Percentiles rank a stretch among this genome's conserved stretches.
Conservation (phyloP, 768 basidiomycete species). For the Rhodotorula graminis region DNA sequence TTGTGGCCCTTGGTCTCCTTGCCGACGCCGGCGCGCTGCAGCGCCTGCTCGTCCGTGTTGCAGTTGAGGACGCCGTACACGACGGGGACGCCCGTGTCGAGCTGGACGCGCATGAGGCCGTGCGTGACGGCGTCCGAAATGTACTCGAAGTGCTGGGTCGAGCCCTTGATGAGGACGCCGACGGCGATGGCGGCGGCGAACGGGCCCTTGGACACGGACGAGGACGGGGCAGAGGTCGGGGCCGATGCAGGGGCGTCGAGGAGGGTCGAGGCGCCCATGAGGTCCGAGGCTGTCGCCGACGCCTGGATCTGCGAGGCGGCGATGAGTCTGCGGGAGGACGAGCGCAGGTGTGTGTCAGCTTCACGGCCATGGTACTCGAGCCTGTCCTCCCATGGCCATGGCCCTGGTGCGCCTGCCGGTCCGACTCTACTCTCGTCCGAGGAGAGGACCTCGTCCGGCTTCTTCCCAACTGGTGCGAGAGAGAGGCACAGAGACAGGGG, state of each 20-base stretch:
- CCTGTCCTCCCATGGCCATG: too few species aligned
- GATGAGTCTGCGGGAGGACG: constrained; percentile 61
- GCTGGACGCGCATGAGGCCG: constrained; percentile 86
- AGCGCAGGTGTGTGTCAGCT: neutral
- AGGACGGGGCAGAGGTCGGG: constrained; percentile 49
- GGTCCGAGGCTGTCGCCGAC: constrained; percentile 69
- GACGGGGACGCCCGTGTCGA: constrained; percentile 88
- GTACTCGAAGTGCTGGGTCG: constrained; percentile 99
- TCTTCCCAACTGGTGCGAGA: too few species aligned
- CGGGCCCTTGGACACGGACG: constrained; percentile 54
- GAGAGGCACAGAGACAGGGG: neutral
- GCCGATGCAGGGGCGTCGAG: constrained; percentile 57
- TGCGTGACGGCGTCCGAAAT: constrained; percentile 91
- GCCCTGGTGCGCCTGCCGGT: too few species aligned
- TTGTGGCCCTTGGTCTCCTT: constrained; percentile 74
- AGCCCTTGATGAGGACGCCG: constrained; percentile 95
- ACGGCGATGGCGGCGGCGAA: constrained; percentile 97
- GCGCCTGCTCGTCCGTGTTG: constrained; percentile 85
- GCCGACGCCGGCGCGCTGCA: constrained; percentile 87
- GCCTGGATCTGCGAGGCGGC: constrained; percentile 78
- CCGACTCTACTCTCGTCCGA: too few species aligned
- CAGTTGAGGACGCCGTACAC: constrained; percentile 95
- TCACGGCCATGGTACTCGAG: too few species aligned
- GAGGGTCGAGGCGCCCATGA: constrained; percentile 59
- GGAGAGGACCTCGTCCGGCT: too few species aligned